Percentiles rank a stretch among this genome's conserved stretches.
These are phyloP conservation scores for Lasiosphaeria ovina DNA, from an alignment of 495 filamentous ascomycete genomes.

Conservation along the genomic window DNA sequence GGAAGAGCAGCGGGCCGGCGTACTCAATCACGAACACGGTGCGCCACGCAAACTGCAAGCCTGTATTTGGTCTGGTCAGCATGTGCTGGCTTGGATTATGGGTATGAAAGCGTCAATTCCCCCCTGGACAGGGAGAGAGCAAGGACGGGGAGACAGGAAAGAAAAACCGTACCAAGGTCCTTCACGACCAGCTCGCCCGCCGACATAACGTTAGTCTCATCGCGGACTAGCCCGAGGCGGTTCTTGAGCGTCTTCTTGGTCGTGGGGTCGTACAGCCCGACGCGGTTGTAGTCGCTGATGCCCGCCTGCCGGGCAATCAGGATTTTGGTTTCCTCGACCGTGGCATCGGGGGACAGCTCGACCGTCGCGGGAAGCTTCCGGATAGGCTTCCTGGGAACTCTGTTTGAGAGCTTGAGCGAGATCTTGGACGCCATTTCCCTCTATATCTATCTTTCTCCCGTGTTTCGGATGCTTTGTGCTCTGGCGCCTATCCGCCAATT, in stretches of 20 bases:
- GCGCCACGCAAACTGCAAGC: constrained; percentile 88
- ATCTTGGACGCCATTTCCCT: constrained; percentile 33
- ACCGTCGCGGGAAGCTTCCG: constrained; percentile 68
- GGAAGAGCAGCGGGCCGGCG: constrained; percentile 88
- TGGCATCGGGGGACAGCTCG: constrained; percentile 57
- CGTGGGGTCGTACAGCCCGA: constrained; percentile 70
- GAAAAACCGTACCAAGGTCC: constrained; percentile 70
- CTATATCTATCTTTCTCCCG: not conserved
- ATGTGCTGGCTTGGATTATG: too few relatives aligned
- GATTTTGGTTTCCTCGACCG: constrained; percentile 58
- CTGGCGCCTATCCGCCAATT: not conserved
- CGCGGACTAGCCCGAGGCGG: constrained; percentile 51
- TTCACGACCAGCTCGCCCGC: constrained; percentile 81
- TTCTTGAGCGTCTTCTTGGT: constrained; percentile 61
- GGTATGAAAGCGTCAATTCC: constrained; percentile 12
- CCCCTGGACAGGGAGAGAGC: constrained; percentile 1
- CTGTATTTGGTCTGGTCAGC: constrained; percentile 40
- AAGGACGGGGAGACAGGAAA: constrained; percentile 2
- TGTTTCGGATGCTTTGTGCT: not conserved
- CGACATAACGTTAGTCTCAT: constrained; percentile 63
- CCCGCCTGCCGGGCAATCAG: constrained; percentile 44
- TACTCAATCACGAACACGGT: constrained; percentile 96
- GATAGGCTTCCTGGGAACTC: constrained; percentile 58
- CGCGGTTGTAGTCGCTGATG: constrained; percentile 57
- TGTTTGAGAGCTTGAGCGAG: constrained; percentile 44